These are phyloP conservation scores for Saturnispora gosingensis DNA, from an alignment of 805 yeast species.

Conservation along the genomic window DNA sequence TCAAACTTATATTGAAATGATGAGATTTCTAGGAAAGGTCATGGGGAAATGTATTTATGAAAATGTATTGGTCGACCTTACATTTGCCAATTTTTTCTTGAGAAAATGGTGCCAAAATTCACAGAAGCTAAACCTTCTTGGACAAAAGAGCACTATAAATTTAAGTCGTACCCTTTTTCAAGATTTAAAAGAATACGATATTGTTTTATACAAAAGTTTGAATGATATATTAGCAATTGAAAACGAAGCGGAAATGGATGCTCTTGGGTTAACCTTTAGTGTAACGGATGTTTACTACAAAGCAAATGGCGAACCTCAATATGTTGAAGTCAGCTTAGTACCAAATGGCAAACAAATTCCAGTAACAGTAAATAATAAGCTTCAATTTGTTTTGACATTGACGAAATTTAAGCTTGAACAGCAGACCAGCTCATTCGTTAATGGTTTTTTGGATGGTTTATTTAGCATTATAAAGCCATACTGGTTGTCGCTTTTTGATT, in stretches of 20 bases:
- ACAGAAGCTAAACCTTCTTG: constrained; percentile 20
- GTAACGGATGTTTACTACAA: constrained; percentile 39
- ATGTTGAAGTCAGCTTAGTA: constrained; percentile 45
- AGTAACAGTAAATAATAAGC: constrained; percentile 40
- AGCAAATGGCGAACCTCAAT: constrained; percentile 12
- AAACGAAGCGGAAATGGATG: constrained; percentile 41
- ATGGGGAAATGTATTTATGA: constrained; percentile 88
- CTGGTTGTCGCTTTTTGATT: constrained; percentile 82
- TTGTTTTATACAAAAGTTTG: constrained; percentile 53
- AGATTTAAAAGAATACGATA: constrained; percentile 66
- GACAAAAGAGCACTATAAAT: constrained; percentile 12
- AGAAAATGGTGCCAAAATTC: constrained; percentile 41
- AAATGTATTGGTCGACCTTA: constrained; percentile 67
- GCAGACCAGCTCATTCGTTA: constrained; percentile 48
- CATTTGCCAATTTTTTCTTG: constrained; percentile 80
- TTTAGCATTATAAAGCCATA: constrained; percentile 54
- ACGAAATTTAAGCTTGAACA: constrained; percentile 73
- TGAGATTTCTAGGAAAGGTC: constrained; percentile 66
- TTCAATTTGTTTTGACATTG: constrained; percentile 67
- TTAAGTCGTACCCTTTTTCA: constrained; percentile 55
- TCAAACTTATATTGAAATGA: constrained; percentile 23
- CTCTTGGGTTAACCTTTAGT: constrained; percentile 59
- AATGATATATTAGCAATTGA: constrained; percentile 49
- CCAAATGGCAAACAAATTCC: constrained; percentile 42
- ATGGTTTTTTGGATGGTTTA: constrained; percentile 61